Evolutionary conservation across 176 grass and related monocot species (phyloP).

Genomic region (Saccharum officinarum): DNA sequence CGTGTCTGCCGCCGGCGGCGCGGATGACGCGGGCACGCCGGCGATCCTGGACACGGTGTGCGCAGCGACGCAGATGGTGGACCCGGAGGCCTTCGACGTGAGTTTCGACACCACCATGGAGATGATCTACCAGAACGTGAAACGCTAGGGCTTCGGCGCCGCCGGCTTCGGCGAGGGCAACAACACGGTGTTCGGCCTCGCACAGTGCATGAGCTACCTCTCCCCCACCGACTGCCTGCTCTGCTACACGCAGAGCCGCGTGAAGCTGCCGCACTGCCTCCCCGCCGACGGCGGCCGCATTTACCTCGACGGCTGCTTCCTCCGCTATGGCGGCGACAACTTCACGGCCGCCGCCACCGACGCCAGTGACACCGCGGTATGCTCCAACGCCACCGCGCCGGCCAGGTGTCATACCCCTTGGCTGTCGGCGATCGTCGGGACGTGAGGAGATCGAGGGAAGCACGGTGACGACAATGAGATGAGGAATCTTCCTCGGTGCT

Average conservation of each 20-base stretch:
- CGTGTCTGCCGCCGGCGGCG: background rate
- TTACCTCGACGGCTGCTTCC: slow-evolving; percentile 83
- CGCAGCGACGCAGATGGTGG: background rate
- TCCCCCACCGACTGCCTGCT: slow-evolving; percentile 66
- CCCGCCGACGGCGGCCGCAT: slow-evolving; percentile 53
- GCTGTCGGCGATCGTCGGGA: too few relatives aligned
- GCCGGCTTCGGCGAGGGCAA: slow-evolving; percentile 25
- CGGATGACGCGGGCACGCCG: background rate
- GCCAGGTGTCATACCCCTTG: too few relatives aligned
- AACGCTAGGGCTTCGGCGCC: slow-evolving; percentile 54
- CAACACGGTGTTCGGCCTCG: slow-evolving; percentile 52
- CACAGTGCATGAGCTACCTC: slow-evolving; percentile 73
- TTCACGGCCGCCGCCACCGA: slow-evolving; percentile 48
- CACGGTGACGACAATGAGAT: too few relatives aligned
- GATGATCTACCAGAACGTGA: slow-evolving; percentile 65
- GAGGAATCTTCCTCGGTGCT: too few relatives aligned
- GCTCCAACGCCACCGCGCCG: slow-evolving; percentile 14
- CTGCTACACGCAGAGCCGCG: slow-evolving; percentile 71
- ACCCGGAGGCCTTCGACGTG: slow-evolving; percentile 56
- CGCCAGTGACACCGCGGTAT: slow-evolving; percentile 47
- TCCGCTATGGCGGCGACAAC: slow-evolving; percentile 53
- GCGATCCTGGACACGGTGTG: slow-evolving; percentile 56
- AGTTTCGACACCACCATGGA: slow-evolving; percentile 70
- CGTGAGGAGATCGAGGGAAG: too few relatives aligned
- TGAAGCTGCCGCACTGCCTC: slow-evolving; percentile 75